Conservation (phyloP, 2,329 filamentous ascomycete species). For the Aureobasidium sp. region DNA sequence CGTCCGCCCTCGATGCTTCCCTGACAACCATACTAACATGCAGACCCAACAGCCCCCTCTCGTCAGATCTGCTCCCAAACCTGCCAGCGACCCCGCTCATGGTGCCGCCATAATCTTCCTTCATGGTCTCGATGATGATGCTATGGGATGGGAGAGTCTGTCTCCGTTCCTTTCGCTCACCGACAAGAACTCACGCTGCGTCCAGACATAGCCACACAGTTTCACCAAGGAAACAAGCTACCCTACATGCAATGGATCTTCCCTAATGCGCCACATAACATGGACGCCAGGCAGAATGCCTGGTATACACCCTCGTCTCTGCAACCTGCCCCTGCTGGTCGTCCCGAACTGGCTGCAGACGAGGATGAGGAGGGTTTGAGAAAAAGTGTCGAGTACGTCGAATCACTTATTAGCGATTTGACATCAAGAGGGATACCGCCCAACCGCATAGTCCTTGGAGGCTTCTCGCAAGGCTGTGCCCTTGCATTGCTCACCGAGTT, state of each 20-base stretch:
- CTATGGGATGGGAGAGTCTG: conserved; percentile 37
- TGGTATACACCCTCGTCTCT: conserved; percentile 41
- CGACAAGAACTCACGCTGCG: neutral
- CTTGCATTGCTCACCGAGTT: conserved; percentile 39
- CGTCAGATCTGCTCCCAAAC: conserved; percentile 31
- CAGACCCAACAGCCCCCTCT: conserved; percentile 27
- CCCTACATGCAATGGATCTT: conserved; percentile 45
- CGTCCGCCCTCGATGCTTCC: neutral
- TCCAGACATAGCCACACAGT: conserved; percentile 40
- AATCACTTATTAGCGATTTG: conserved; percentile 36
- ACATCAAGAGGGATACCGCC: conserved; percentile 35
- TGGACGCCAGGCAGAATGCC: conserved; percentile 39
- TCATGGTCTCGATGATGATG: conserved; percentile 43
- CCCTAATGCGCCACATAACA: conserved; percentile 43
- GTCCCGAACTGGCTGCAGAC: conserved; percentile 38
- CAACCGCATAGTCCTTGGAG: conserved; percentile 40
- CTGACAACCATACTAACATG: neutral
- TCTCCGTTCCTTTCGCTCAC: neutral
- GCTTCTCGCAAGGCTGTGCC: conserved; percentile 44
- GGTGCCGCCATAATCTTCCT: conserved; percentile 41
- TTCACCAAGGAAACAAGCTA: conserved; percentile 43
- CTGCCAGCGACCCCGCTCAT: conserved; percentile 30
- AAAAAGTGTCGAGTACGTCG: conserved; percentile 35
- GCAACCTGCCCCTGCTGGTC: conserved; percentile 31
- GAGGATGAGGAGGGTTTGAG: conserved; percentile 43